Evolutionary conservation across 257 asterid genomes (phyloP).

Genomic region (Solanum chiquidenum): DNA sequence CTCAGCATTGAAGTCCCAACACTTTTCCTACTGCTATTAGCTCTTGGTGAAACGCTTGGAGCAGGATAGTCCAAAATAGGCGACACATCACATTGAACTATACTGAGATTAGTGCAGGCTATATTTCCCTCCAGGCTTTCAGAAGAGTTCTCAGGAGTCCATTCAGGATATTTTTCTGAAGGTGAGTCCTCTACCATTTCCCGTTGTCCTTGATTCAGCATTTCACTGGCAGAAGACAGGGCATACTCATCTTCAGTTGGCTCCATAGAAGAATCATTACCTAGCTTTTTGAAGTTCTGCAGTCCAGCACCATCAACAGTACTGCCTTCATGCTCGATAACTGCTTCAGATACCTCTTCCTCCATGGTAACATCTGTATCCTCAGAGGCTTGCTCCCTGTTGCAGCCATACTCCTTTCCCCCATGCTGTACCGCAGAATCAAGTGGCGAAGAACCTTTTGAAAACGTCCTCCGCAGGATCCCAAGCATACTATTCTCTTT

Average conservation of each 20-base stretch:
- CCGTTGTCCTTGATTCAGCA: neutral
- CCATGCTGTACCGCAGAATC: neutral
- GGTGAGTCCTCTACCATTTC: neutral
- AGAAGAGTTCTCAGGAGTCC: slow-evolving; percentile 29
- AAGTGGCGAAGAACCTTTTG: neutral
- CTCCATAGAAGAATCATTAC: neutral
- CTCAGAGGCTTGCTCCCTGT: neutral
- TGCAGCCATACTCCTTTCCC: neutral
- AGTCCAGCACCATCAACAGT: neutral
- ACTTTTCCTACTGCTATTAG: slow-evolving; percentile 57
- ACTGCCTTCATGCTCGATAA: neutral
- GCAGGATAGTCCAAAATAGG: slow-evolving; percentile 51
- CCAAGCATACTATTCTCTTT: slow-evolving; percentile 1
- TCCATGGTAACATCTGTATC: neutral
- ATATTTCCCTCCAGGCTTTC: slow-evolving; percentile 22
- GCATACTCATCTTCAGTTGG: neutral
- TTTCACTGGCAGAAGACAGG: neutral
- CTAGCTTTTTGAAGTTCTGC: neutral
- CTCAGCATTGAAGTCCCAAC: slow-evolving; percentile 46
- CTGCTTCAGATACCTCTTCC: neutral
- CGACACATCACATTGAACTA: slow-evolving; percentile 19
- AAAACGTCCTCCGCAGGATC: neutral
- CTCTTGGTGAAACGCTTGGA: slow-evolving; percentile 79
- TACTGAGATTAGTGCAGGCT: slow-evolving; percentile 17
- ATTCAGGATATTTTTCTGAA: neutral